Evolutionary conservation across 805 yeast species (phyloP).

Genomic region (Candida andamanensis): DNA sequence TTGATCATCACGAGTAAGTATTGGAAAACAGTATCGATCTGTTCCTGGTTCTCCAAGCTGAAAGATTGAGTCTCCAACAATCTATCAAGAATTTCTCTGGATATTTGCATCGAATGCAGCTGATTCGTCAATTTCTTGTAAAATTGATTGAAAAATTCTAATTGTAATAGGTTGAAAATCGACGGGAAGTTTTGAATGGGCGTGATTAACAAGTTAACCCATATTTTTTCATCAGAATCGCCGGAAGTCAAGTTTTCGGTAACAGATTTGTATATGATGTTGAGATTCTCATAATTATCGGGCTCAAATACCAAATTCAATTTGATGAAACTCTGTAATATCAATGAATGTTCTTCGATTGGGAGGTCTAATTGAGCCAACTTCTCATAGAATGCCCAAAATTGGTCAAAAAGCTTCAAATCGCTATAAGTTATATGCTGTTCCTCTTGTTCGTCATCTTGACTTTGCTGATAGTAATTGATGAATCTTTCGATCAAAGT

Average conservation of each 20-base stretch:
- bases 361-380: slow-evolving; percentile 56
- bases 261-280: slow-evolving; percentile 57
- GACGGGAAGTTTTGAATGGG: slow-evolving; percentile 42
- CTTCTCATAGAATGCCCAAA: slow-evolving; percentile 60
- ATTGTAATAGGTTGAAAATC: slow-evolving; percentile 28
- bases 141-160: slow-evolving; percentile 50
- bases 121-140: slow-evolving; percentile 46
- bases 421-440: slow-evolving; percentile 6
- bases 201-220: slow-evolving; percentile 42
- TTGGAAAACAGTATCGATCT: slow-evolving; percentile 56
- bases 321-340: slow-evolving; percentile 62
- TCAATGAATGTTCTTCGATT: slow-evolving; percentile 55
- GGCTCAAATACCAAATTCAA: slow-evolving; percentile 67
- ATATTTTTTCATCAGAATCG: slow-evolving; percentile 29
- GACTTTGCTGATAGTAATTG: slow-evolving; percentile 31
- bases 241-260: slow-evolving; percentile 25
- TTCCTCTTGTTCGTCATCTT: slow-evolving; percentile 9
- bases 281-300: slow-evolving; percentile 52
- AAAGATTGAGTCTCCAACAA: slow-evolving; percentile 31
- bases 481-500: slow-evolving; percentile 71
- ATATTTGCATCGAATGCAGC: slow-evolving; percentile 50
- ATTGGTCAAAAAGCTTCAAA: slow-evolving; percentile 46
- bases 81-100: slow-evolving; percentile 57
- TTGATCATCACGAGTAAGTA: slow-evolving; percentile 52
- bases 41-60: slow-evolving; percentile 37